Conservation (phyloP, 2,329 filamentous ascomycete genomes). For the Alternaria arborescens region DNA sequence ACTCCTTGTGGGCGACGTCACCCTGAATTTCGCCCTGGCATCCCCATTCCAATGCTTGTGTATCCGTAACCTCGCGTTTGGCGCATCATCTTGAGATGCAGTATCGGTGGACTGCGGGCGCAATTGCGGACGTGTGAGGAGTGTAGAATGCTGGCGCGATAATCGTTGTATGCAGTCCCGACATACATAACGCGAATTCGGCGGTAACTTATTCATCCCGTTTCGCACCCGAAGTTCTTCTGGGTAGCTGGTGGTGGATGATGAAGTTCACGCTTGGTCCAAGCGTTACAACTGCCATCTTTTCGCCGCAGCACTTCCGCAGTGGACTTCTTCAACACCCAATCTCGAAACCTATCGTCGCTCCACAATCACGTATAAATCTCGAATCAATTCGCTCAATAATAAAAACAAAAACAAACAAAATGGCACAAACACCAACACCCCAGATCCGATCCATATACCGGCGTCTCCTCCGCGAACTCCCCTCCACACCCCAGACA, state of each 20-base stretch:
- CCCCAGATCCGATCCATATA: slow-evolving; percentile 77
- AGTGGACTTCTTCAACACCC: slow-evolving; percentile 10
- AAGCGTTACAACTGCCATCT: slow-evolving; percentile 31
- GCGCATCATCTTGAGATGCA: slow-evolving; percentile 10
- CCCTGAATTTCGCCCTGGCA: not conserved
- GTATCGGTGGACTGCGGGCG: slow-evolving; percentile 10
- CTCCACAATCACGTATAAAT: no score
- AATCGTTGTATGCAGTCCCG: slow-evolving; percentile 24
- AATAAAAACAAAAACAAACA: not conserved
- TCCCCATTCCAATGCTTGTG: slow-evolving; percentile 18
- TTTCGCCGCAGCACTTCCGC: slow-evolving; percentile 43
- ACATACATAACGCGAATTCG: slow-evolving; percentile 31
- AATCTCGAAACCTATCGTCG: not conserved
- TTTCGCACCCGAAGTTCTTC: not conserved
- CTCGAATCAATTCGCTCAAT: no score
- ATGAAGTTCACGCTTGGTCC: slow-evolving; percentile 26
- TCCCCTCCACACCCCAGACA: slow-evolving; percentile 71
- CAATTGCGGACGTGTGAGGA: slow-evolving; percentile 5
- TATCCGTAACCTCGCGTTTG: slow-evolving; percentile 12
- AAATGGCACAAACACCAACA: slow-evolving; percentile 50
- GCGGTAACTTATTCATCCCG: slow-evolving; percentile 22
- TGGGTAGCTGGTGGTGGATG: not conserved
- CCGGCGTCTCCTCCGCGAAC: slow-evolving; percentile 86
- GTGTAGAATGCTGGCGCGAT: slow-evolving; percentile 6
- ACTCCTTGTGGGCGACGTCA: not conserved